Evolutionary conservation across 2,329 filamentous ascomycete species (phyloP).

Genomic region (Diaporthe vexans): DNA sequence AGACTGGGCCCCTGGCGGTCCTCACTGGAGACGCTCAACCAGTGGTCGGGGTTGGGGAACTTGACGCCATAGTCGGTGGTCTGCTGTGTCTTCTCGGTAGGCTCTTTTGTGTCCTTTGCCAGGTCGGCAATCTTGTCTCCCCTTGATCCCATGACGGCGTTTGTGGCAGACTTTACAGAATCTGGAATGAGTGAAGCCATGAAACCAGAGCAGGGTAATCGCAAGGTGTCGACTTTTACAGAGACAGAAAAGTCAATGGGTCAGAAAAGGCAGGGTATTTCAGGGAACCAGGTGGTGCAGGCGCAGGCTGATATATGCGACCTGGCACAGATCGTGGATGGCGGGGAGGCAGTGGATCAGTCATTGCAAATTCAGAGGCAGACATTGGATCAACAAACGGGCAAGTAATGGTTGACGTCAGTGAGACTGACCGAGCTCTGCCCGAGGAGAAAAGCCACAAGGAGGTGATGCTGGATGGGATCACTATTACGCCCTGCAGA

Average conservation of each 20-base stretch:
- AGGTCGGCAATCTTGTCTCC: constrained; percentile 74
- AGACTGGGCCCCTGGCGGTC: constrained; percentile 76
- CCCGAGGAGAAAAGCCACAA: not conserved
- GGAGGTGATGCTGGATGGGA: constrained; percentile 21
- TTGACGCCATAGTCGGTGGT: constrained; percentile 85
- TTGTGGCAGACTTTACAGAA: constrained; percentile 54
- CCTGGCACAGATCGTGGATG: not conserved
- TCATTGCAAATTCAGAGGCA: constrained; percentile 33
- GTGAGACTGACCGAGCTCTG: not conserved
- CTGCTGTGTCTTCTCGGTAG: constrained; percentile 70
- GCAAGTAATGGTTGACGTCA: constrained; percentile 34
- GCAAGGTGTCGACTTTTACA: not conserved
- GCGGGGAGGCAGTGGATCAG: not conserved
- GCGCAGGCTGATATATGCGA: constrained; percentile 14
- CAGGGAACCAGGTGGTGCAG: not conserved
- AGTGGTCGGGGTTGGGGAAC: constrained; percentile 81
- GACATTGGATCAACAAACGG: constrained; percentile 30
- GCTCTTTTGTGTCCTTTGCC: constrained; percentile 69
- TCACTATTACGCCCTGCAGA: constrained; percentile 34
- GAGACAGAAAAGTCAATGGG: not conserved
- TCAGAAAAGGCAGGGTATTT: not conserved
- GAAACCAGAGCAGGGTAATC: not conserved
- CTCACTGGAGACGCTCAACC: constrained; percentile 75
- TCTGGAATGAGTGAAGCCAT: constrained; percentile 48
- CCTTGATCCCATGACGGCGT: constrained; percentile 57